These are phyloP conservation scores for Eremothecium gossypii DNA, from an alignment of 1,139 yeast species.

Conservation along the genomic window DNA sequence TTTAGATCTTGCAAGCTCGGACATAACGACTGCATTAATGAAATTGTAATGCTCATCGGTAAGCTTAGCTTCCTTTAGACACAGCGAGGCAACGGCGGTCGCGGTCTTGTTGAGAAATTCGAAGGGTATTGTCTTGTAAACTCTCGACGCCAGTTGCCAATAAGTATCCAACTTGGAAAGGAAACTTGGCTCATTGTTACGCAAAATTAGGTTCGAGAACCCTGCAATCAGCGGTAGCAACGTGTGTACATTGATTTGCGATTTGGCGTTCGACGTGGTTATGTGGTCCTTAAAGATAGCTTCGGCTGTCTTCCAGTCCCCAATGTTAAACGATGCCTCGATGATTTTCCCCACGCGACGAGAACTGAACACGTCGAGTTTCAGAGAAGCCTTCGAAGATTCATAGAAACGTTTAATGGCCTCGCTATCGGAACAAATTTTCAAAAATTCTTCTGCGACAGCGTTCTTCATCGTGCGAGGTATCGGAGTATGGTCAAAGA, in stretches of 20 bases:
- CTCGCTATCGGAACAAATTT: slow-evolving; percentile 15
- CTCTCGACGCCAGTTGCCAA: slow-evolving; percentile 8
- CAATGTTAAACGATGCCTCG: slow-evolving; percentile 19
- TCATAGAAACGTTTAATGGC: slow-evolving; percentile 16
- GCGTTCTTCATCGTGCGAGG: slow-evolving; percentile 12
- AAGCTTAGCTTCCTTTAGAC: slow-evolving; percentile 11
- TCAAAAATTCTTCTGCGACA: slow-evolving; percentile 16
- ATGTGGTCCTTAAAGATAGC: slow-evolving; percentile 18
- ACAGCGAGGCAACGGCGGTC: slow-evolving; percentile 11
- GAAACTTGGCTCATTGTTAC: slow-evolving; percentile 10
- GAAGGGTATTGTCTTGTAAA: slow-evolving; percentile 6
- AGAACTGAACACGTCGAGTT: background rate
- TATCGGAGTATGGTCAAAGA: slow-evolving; percentile 15
- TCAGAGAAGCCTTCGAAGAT: slow-evolving; percentile 11
- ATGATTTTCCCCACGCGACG: slow-evolving; percentile 11
- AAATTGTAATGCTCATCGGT: slow-evolving; percentile 8
- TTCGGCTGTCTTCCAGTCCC: slow-evolving; percentile 19
- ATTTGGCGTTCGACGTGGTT: slow-evolving; percentile 6
- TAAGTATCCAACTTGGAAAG: slow-evolving; percentile 7
- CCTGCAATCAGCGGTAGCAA: slow-evolving; percentile 19
- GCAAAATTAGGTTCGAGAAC: slow-evolving; percentile 12
- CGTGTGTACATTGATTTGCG: slow-evolving; percentile 7
- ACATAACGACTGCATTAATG: slow-evolving; percentile 10
- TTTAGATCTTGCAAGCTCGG: slow-evolving; percentile 9
- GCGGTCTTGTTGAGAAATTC: slow-evolving; percentile 11